phyloP scores from a whole-genome alignment of 495 filamentous ascomycete species.

The Cryomyces antarcticus region DNA sequence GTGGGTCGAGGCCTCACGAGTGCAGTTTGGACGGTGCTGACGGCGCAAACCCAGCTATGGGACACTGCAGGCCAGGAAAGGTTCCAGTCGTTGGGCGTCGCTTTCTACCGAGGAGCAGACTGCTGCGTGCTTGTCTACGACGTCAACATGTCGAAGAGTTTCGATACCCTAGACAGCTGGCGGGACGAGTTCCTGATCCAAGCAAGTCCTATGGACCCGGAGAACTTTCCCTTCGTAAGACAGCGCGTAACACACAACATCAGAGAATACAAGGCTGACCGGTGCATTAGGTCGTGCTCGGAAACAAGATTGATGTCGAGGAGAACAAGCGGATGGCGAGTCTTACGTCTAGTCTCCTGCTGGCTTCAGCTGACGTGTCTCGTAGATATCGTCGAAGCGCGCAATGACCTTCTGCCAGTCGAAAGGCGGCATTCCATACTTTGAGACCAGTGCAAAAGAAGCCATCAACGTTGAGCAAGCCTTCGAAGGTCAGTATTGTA shows the following conservation, averaged over 20 bases:
- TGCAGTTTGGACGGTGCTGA: slow-evolving; percentile 5
- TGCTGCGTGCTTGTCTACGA: slow-evolving; percentile 98
- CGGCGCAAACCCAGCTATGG: slow-evolving; percentile 51
- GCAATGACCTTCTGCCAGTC: slow-evolving; percentile 95
- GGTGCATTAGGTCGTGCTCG: slow-evolving; percentile 53
- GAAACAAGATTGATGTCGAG: slow-evolving; percentile 98
- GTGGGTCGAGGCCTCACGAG: slow-evolving; percentile 26
- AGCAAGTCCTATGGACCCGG: slow-evolving; percentile 85
- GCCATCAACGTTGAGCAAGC: slow-evolving; percentile 96
- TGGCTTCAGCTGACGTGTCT: slow-evolving; percentile 4
- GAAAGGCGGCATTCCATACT: slow-evolving; percentile 93
- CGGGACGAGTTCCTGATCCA: slow-evolving; percentile 97
- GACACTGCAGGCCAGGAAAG: slow-evolving; percentile 96
- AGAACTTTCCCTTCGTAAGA: slow-evolving; percentile 92
- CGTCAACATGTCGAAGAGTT: slow-evolving; percentile 97
- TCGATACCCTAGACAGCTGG: slow-evolving; percentile 96
- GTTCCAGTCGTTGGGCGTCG: slow-evolving; percentile 92
- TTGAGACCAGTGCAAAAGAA: slow-evolving; percentile 98
- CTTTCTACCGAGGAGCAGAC: slow-evolving; percentile 95
- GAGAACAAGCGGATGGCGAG: slow-evolving; percentile 82
- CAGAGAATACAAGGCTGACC: slow-evolving; percentile 2
- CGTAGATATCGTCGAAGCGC: slow-evolving; percentile 72
- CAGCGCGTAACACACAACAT: not conserved
- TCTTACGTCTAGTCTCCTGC: slow-evolving; percentile 1
- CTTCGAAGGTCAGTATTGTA: slow-evolving; percentile 56